Evolutionary conservation across 441 rosid genomes (phyloP).

Genomic region (Jatropha multifida): DNA sequence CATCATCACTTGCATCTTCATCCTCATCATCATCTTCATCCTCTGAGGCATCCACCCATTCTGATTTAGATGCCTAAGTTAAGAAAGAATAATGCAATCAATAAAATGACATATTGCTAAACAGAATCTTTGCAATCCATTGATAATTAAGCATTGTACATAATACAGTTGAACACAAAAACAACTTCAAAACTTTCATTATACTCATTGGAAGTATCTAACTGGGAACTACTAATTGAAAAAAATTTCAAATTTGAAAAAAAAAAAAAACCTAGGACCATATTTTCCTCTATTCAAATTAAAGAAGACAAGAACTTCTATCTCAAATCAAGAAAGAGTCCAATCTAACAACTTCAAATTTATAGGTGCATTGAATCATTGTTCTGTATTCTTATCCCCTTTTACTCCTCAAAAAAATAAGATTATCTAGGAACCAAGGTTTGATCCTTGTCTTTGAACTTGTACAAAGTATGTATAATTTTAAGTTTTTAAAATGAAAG

Average conservation of each 20-base stretch:
- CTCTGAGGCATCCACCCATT: constrained; percentile 90
- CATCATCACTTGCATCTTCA: constrained; percentile 56
- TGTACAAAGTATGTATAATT: not conserved
- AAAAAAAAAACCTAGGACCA: not conserved
- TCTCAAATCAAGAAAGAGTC: not conserved
- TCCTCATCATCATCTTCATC: constrained; percentile 85
- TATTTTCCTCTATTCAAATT: not conserved
- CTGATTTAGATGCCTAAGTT: constrained; percentile 80
- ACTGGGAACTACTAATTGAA: not conserved
- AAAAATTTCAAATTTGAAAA: no score
- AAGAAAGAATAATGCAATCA: constrained; percentile 18
- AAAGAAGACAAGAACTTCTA: not conserved
- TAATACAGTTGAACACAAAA: no score
- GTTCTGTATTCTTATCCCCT: not conserved
- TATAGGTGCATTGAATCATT: not conserved
- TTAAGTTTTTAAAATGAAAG: not conserved
- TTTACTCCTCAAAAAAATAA: not conserved
- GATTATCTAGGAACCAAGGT: not conserved
- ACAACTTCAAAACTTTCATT: no score
- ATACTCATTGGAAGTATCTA: not conserved
- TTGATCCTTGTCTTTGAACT: not conserved
- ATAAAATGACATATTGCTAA: not conserved
- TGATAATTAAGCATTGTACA: not conserved
- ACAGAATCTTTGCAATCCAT: not conserved
- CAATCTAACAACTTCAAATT: constrained; percentile 1